Evolutionary conservation across 1,284 basidiomycete genomes (phyloP).

Genomic region (Malassezia pachydermatis): DNA sequence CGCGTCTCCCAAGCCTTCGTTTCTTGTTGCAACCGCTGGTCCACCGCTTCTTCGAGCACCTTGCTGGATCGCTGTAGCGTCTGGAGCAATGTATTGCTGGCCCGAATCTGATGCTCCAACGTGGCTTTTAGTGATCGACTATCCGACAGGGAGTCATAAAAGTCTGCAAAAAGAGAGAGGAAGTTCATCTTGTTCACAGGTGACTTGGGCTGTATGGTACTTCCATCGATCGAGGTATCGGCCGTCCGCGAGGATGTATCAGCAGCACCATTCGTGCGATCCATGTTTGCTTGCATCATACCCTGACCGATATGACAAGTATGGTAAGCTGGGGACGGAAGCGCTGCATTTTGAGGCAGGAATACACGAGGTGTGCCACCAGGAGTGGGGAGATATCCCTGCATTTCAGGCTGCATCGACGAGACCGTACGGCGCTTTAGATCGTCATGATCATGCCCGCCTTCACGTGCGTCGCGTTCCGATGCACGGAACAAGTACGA

Average conservation of each 20-base stretch:
- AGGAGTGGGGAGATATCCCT: slow-evolving; percentile 11
- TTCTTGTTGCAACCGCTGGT: slow-evolving; percentile 34
- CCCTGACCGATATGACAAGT: slow-evolving; percentile 9
- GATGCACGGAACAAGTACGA: slow-evolving; percentile 17
- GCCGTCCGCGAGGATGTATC: slow-evolving; percentile 4
- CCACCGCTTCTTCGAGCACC: slow-evolving; percentile 41
- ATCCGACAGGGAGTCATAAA: slow-evolving; percentile 43
- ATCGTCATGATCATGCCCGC: background rate
- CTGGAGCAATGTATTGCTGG: slow-evolving; percentile 41
- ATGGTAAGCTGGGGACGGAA: slow-evolving; percentile 43
- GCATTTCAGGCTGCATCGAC: slow-evolving; percentile 2
- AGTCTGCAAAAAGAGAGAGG: slow-evolving; percentile 41
- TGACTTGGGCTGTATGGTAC: slow-evolving; percentile 21
- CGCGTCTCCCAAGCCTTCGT: slow-evolving; percentile 31
- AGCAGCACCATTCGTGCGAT: background rate
- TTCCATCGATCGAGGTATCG: background rate
- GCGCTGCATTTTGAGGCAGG: slow-evolving; percentile 33
- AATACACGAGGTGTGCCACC: slow-evolving; percentile 19
- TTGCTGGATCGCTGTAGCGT: slow-evolving; percentile 39
- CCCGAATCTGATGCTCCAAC: slow-evolving; percentile 42
- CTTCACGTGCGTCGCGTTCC: slow-evolving; percentile 3
- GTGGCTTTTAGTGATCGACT: slow-evolving; percentile 44
- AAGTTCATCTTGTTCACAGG: slow-evolving; percentile 37
- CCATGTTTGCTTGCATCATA: background rate
- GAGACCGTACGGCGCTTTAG: slow-evolving; percentile 21